Evolutionary conservation across 768 basidiomycete species (phyloP).

Genomic region (Trametes villosa): DNA sequence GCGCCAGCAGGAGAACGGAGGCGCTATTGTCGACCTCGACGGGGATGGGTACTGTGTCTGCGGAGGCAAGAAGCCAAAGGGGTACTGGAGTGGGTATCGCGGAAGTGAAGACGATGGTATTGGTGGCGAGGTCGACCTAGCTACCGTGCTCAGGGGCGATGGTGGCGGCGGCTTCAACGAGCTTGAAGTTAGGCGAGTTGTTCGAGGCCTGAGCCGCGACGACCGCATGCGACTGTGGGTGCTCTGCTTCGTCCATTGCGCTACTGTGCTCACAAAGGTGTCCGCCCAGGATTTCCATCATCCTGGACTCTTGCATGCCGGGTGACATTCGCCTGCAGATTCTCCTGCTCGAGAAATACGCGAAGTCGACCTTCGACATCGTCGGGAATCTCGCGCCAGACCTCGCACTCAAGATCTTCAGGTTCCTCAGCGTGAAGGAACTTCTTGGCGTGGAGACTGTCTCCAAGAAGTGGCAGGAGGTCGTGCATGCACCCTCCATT

Average conservation of each 20-base stretch:
- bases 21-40: constrained; percentile 23
- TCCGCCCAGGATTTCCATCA: constrained; percentile 55
- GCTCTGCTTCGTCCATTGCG: no score
- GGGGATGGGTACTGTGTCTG: constrained; percentile 49
- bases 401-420: constrained; percentile 66
- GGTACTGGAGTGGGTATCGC: constrained; percentile 76
- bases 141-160: constrained; percentile 51
- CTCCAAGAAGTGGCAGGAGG: constrained; percentile 47
- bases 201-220: constrained; percentile 64
- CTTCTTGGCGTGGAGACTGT: constrained; percentile 63
- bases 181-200: constrained; percentile 64
- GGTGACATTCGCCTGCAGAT: constrained; percentile 88
- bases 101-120: constrained; percentile 52
- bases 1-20: constrained; percentile 33
- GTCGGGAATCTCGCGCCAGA: constrained; percentile 72
- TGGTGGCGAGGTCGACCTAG: constrained; percentile 53
- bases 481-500: constrained; percentile 65
- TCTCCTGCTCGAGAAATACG: constrained; percentile 82
- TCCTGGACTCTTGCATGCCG: constrained; percentile 75
- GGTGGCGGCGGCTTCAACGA: constrained; percentile 67
- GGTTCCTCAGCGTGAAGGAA: constrained; percentile 59
- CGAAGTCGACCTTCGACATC: constrained; percentile 81
- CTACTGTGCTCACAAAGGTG: background rate
- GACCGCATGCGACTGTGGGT: constrained; percentile 77
- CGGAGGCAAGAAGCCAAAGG: constrained; percentile 63